Base-by-base conservation (phyloP, 2,329 filamentous ascomycete species). In the Botrytis hyacinthi region DNA sequence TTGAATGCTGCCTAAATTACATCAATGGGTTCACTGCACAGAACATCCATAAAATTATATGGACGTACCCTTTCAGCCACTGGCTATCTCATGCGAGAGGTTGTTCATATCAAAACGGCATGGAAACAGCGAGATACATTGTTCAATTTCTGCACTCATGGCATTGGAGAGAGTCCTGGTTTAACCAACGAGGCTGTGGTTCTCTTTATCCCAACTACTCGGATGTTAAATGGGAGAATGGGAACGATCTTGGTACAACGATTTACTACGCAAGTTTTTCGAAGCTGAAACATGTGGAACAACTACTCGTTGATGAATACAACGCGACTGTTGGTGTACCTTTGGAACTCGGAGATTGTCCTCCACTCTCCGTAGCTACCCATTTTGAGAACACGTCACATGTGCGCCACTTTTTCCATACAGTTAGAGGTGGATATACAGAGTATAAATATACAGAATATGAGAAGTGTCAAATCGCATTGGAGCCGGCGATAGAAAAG, bases 1-100 rank as follows among this genome's bases (percentile, higher is more conserved):
- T 57, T 42, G 40, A 44, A 22, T 51, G 48, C 26, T 70, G 67
- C 37, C 22, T 60, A 7, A 70, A 70, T 29, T 70, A 70, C 22
- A 70, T 70, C 7, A 4, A 44, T 18, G 35, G 20, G 44, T 5
- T 10, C 7, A 4, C 35, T 35, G 20, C 8, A 37, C 14, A n/a
- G 0, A 12, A 18, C 7, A 42, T 9, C 4, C 37, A 9, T 63
- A 12, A 12, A 16, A 4, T 12, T 35, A 35, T 12, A 20, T 59
- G 57, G 29, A 22, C 5, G 29, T 60, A 60, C 5, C 59, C 35
- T 1, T 26, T 4, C 5, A 8, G 0, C 6, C 6, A 54, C 51
- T 54, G 51, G 51, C 14, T 0, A 54, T 18, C 14, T 29, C 51
- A 29, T 1, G n/a, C 51, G 6, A 29, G 51, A 18, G 3, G n/a